Evolutionary conservation across 805 yeast species (phyloP).

Genomic region (Saccharomyces kudriavzevii): DNA sequence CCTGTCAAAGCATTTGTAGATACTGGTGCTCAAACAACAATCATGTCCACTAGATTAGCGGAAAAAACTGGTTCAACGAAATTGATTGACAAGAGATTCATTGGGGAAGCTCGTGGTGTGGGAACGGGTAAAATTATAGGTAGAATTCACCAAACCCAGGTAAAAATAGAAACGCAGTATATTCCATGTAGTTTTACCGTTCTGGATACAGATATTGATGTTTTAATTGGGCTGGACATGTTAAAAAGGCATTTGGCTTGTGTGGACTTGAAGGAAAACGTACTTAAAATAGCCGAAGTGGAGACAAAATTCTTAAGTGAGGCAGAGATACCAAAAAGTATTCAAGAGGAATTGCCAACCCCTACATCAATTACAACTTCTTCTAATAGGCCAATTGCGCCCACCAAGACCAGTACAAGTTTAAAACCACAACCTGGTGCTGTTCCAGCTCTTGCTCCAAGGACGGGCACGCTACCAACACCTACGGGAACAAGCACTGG

Average conservation of each 20-base stretch:
- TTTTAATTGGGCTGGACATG: conserved; percentile 86
- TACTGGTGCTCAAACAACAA: conserved; percentile 89
- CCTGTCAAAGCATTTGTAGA: conserved; percentile 90
- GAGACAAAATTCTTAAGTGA: conserved; percentile 69
- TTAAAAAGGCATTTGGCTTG: conserved; percentile 77
- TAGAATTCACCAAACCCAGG: conserved; percentile 79
- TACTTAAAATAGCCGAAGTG: conserved; percentile 61
- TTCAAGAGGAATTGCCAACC: background rate
- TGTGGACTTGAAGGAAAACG: conserved; percentile 63
- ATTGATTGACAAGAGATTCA: conserved; percentile 69
- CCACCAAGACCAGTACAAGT: background rate
- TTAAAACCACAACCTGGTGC: background rate
- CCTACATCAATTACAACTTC: background rate
- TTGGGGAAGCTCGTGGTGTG: conserved; percentile 84
- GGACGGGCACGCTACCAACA: background rate
- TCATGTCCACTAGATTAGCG: conserved; percentile 72
- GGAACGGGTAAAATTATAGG: conserved; percentile 77
- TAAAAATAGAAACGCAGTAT: conserved; percentile 59
- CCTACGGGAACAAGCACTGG: conserved; percentile 7
- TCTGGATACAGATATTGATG: conserved; percentile 54
- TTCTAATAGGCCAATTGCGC: background rate
- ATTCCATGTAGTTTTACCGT: conserved; percentile 66
- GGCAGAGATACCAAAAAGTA: conserved; percentile 49
- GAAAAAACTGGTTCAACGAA: conserved; percentile 60
- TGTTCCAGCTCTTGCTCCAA: background rate